These are phyloP conservation scores for Knufia petricola DNA, from an alignment of 2,329 filamentous ascomycete genomes.

Conservation along the genomic window DNA sequence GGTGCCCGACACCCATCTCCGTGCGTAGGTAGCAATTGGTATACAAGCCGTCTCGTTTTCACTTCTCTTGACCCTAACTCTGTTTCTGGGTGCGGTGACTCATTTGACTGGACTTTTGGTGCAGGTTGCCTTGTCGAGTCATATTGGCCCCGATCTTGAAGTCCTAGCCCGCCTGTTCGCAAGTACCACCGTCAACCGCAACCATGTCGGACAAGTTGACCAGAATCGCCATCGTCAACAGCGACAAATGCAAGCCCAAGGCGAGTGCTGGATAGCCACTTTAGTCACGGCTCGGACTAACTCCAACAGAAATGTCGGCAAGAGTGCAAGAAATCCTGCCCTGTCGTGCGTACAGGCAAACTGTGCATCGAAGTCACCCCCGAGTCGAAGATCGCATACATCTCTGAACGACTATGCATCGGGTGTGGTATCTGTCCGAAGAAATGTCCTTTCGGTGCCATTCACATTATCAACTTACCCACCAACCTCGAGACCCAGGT, in stretches of 20 bases:
- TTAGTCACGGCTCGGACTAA: constrained; percentile 18
- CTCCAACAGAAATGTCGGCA: constrained; percentile 78
- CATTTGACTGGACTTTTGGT: not conserved
- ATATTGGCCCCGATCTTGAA: no score
- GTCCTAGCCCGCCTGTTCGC: no score
- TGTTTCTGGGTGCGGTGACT: not conserved
- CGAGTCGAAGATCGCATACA: constrained; percentile 90
- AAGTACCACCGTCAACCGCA: constrained; percentile 20
- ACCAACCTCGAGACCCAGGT: constrained; percentile 98
- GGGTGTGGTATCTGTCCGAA: constrained; percentile 99
- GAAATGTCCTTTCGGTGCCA: constrained; percentile 97
- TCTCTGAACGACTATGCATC: constrained; percentile 91
- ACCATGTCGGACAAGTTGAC: constrained; percentile 90
- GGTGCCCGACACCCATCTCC: constrained; percentile 14
- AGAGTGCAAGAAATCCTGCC: constrained; percentile 98
- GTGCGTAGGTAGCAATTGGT: not conserved
- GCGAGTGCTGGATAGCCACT: constrained; percentile 36
- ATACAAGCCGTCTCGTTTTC: not conserved
- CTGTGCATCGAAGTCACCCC: constrained; percentile 89
- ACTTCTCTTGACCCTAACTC: not conserved
- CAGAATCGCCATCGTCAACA: constrained; percentile 98
- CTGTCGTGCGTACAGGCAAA: constrained; percentile 94
- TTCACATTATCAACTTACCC: constrained; percentile 99
- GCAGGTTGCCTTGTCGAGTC: not conserved
- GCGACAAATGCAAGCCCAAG: constrained; percentile 95